A percentile compares a stretch with the other conserved stretches of the same genome.
Conservation (phyloP, 2,329 filamentous ascomycete genomes). For the Escovopsis weberi region DNA sequence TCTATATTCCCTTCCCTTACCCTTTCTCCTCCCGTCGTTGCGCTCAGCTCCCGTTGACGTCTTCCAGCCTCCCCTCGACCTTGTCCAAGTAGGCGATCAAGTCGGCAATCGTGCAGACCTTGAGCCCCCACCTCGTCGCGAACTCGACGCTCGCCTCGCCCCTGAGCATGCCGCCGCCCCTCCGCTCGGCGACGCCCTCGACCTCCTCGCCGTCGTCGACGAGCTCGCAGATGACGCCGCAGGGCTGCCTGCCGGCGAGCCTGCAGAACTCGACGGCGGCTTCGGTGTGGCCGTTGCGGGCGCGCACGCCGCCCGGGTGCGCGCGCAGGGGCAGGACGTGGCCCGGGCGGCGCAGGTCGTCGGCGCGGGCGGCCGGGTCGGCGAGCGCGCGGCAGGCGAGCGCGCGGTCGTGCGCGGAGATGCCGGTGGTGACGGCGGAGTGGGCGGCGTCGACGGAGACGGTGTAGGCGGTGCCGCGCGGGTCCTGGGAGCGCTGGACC, state of each 20-base stretch:
- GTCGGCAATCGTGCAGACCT: conserved; percentile 91
- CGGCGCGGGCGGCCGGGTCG: conserved; percentile 39
- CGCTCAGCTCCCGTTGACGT: conserved; percentile 15
- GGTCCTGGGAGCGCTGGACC: conserved; percentile 63
- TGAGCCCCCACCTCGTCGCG: conserved; percentile 75
- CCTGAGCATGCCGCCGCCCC: conserved; percentile 75
- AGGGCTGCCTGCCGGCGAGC: conserved; percentile 62
- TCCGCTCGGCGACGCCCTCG: conserved; percentile 48
- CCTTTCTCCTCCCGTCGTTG: too few species aligned
- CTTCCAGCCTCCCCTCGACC: conserved; percentile 46
- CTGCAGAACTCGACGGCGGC: conserved; percentile 83
- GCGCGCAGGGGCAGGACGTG: conserved; percentile 82
- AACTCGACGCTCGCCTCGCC: conserved; percentile 80
- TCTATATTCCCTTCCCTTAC: too few species aligned
- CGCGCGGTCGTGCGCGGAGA: conserved; percentile 75
- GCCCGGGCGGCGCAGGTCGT: conserved; percentile 65
- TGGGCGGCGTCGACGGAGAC: conserved; percentile 71
- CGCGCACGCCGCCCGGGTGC: conserved; percentile 63
- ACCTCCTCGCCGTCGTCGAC: conserved; percentile 73
- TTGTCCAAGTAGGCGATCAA: conserved; percentile 67
- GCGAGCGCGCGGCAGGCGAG: conserved; percentile 70
- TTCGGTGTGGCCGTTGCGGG: conserved; percentile 79
- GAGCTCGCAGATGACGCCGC: conserved; percentile 79
- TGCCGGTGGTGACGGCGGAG: conserved; percentile 68
- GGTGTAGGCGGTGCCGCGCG: conserved; percentile 85